Conservation (phyloP, 305 asterid genomes). For the Fraxinus baroniana region DNA sequence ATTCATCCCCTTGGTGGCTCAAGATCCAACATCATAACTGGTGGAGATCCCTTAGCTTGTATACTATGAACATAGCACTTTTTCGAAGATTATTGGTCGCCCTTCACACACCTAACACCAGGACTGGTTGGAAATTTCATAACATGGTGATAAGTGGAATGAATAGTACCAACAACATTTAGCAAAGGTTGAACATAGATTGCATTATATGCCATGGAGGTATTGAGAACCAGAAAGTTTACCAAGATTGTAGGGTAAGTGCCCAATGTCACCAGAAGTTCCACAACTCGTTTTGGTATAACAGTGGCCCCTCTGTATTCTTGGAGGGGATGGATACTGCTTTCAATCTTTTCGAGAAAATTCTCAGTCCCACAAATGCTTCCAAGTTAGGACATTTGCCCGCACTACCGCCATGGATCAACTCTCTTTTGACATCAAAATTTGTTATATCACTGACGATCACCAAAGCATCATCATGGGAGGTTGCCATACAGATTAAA, state of each 20-base stretch:
- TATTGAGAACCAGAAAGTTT: background rate
- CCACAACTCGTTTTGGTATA: background rate
- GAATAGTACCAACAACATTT: background rate
- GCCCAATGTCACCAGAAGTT: background rate
- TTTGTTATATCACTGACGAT: too few species aligned
- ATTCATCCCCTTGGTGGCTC: background rate
- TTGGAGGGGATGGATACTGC: too few species aligned
- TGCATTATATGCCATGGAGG: background rate
- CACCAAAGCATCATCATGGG: too few species aligned
- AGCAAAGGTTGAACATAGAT: background rate
- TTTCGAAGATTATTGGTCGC: background rate
- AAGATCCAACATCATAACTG: background rate
- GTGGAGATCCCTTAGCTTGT: background rate
- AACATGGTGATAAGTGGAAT: background rate
- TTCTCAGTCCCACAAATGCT: too few species aligned
- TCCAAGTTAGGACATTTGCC: too few species aligned
- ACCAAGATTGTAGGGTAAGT: background rate
- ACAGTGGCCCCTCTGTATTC: too few species aligned
- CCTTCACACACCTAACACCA: background rate
- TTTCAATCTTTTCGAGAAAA: too few species aligned
- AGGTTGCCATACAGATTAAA: too few species aligned
- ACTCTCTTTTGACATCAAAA: too few species aligned
- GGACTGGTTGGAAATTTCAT: background rate
- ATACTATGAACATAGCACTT: background rate
- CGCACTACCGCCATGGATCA: too few species aligned